Evolutionary conservation across 1,139 yeast species (phyloP), one percentile per base, ranked within the genome.

Genomic region (Pichia sp.): DNA sequence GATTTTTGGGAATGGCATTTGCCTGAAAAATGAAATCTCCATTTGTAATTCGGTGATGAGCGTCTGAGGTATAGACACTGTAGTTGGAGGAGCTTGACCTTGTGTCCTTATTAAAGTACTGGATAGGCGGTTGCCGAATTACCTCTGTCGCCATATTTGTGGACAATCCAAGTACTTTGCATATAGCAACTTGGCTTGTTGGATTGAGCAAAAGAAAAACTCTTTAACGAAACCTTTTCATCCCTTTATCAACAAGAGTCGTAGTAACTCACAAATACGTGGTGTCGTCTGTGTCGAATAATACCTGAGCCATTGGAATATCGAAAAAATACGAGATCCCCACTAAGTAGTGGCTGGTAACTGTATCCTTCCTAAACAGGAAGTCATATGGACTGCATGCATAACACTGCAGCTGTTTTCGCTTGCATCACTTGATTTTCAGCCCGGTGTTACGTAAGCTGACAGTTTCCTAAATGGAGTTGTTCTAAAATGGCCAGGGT

Each of bases 291-390:
- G n/a, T n/a, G n/a, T n/a, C n/a, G n/a, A n/a, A n/a, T n/a, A 19
- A 19, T 19, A 19, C 23, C 23, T 2, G 23, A 19, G 3, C 23
- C 23, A 19, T 19, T 19, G 23, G 23, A 19, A 19, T 19, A 19
- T 19, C 23, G 23, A n/a, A n/a, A n/a, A n/a, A n/a, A n/a, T n/a
- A 6, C 34, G 11, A 8, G 34, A 31, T 15, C 13, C 8, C 32
- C 15, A 41, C 4, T n/a, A 11, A 11, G 4, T 41, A 45, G 50
- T 52, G 55, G 57, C 57, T 55, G 57, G 57, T 55, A 34, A 1
- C 6, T 10, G 4, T 3, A 7, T 38, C 40, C 48, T 50, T 15
- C 57, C 54, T 32, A 13, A 30, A 50, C 47, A 30, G 55, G 55
- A 55, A 55, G 15, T 29, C 41, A 48, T 45, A 51, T 54, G 34